Evolutionary conservation across 2,329 filamentous ascomycete genomes (phyloP), one percentile per base, ranked within the genome.

Genomic region (Chaetomium strumarium): DNA sequence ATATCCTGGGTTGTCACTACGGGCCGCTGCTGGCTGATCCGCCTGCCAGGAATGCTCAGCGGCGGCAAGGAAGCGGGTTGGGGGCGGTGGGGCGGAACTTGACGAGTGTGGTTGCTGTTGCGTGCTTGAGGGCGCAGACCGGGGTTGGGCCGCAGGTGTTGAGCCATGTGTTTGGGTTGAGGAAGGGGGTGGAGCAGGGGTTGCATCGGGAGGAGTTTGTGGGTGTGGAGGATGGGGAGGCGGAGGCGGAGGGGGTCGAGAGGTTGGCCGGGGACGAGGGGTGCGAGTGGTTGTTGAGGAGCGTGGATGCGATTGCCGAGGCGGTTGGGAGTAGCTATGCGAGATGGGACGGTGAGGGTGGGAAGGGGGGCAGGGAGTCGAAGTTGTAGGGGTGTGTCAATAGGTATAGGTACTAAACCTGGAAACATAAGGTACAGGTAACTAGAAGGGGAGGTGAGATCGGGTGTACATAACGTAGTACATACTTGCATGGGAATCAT

Each of bases 61-160:
- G 3, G 16, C 68, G 68, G 13, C 63, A 71, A 63, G 68, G 5
- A 8, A 71, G 70, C 19, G 75, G 75, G 0, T 65, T 75, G 19
- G 74, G 70, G 0, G 78, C 75, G 16, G 79, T 88, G 0, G 89
- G 89, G 0, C 71, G 89, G 1, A 78, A 88, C 0, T 70, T 90
- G 56, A 93, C 88, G 0, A 86, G 81, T 49, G 68, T 93, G 12
- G 76, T 90, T 5, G 89, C 86, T 0, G 77, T 95, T 30, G 76
- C 87, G 5, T 90, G 87, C 62, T 67, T 95, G 66, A 72, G 89
- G 3, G 79, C 88, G 41, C 89, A 93, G 74, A 87, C 85, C 10
- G 89, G 89, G 0, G 89, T 93, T 0, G 89, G 83, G 0, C 89
- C 88, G 1, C 89, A 93, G 73, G 87, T 95, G 12, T 70, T 86